Base-by-base conservation (phyloP, 2,329 filamentous ascomycete species). In the Mycosphaerella arachidis region DNA sequence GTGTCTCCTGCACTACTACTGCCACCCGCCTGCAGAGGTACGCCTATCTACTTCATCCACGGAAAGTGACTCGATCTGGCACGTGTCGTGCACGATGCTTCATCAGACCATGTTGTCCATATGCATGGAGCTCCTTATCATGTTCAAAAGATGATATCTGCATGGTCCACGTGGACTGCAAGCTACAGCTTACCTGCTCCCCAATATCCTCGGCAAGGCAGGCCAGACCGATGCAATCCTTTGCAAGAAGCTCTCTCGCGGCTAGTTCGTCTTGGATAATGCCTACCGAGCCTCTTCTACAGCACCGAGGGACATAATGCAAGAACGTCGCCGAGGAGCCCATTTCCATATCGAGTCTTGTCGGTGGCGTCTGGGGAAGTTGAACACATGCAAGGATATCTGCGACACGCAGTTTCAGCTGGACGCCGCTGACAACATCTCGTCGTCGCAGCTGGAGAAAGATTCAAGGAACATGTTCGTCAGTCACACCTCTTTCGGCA, bases 401-500 rank as follows among this genome's bases (percentile, higher is more conserved):
- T 53, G 37, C 43, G 16, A 35, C 35, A 16, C n/a, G n/a, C 18
- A n/a, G 50, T 53, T 53, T 58, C 56, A 58, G 35, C 48, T 53
- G 56, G 35, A 46, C 24, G 56, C 48, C 35, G 52, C 50, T 48
- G 56, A 53, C 31, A 37, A 45, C 56, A 45, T 53, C 29, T 46
- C 53, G 27, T 37, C 40, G 31, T 30, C 46, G 46, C 10, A 37
- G 18, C 40, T 8, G 40, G 8, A 55, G 30, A 33, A 30, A 13
- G 9, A 30, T 55, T 16, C 53, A 29, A 55, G 53, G 31, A 45
- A 55, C 40, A 43, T 18, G n/a, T n/a, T 43, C 40, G 40, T 8
- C 40, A 18, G 40, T 18, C 40, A 18, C 40, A 43, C 40, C 40
- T 43, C 13, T n/a, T 43, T 43, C n/a, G 13, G 40, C 40, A 37